phyloP scores from a whole-genome alignment of 192 early-diverging fungal genomes.

The Coemansia sp. region DNA sequence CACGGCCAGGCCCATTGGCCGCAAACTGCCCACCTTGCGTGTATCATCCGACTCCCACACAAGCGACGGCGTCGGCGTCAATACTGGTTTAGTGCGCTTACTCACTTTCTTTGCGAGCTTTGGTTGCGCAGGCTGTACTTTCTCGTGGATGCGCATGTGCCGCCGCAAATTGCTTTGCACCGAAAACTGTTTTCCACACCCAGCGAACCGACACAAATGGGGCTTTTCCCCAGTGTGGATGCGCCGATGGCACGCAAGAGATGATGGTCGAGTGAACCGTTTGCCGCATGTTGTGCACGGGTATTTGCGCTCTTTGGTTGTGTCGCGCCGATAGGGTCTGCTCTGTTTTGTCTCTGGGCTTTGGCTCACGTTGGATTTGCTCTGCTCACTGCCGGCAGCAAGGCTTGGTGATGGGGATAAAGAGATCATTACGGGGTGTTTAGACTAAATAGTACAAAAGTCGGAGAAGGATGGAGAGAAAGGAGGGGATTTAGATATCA shows the following conservation, averaged over 20 bases:
- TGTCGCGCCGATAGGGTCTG: conserved; percentile 12
- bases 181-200: conserved; percentile 51
- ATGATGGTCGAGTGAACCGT: conserved; percentile 45
- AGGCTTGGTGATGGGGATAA: conserved; percentile 3
- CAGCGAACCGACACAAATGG: conserved; percentile 40
- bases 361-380: neutral
- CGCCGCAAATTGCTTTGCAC: conserved; percentile 50
- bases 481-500: neutral
- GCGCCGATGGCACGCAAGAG: conserved; percentile 50
- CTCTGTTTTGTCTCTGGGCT: neutral
- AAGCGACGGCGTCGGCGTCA: conserved; percentile 4
- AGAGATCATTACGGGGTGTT: neutral
- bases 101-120: neutral
- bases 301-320: conserved; percentile 49
- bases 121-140: neutral
- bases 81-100: neutral
- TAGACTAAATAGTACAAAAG: neutral
- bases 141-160: conserved; percentile 50
- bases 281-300: conserved; percentile 43
- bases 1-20: conserved; percentile 3
- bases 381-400: conserved; percentile 9
- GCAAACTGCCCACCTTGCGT: neutral
- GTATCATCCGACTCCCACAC: conserved; percentile 4
- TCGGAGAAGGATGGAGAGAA: neutral
- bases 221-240: conserved; percentile 56